Evolutionary conservation across 768 basidiomycete species (phyloP), one percentile per base, ranked within the genome.

Genomic region (Leccinum rimulosum): DNA sequence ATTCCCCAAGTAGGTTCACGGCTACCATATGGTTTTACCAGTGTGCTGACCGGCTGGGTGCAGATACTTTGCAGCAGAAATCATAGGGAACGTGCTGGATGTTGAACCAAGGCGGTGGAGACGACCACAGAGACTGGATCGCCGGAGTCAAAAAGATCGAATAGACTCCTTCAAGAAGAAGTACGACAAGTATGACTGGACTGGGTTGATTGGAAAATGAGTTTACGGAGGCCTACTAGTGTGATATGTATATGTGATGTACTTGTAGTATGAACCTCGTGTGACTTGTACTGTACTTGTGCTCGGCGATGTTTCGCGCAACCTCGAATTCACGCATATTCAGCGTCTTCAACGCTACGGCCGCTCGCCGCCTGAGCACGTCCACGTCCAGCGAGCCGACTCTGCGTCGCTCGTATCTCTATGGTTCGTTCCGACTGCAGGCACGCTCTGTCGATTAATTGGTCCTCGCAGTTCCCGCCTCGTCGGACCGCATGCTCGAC

Each of bases 61-160:
- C 63, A 96, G 95, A 60, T 97, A 92, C 71, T 99, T 99, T 71
- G 95, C 94, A 0, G 87, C 84, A 17, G 96, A 99, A 73, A 96
- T 98, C 64, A 87, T 98, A 61, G 96, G 96, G 8, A 94, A 93
- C 65, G 70, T 97, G 57, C 77, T 99, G 52, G 94, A 93, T 12
- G 69, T 97, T 40, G 94, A 96, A 68, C 86, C 95, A 2, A 77
- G 93, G 56, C 80, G 80, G 64, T 99, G 96, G 96, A 76, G 89
- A 55, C 81, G 86, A 64, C 95, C 96, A 3, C 82, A 83, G 65
- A 80, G 82, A 62, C 75, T 94, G 50, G 94, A 96, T 65, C 81
- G 81, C 40, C 75, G 82, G 51, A 79, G 81, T 61, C 88, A 94
- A 69, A 83, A 82, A 63, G 84, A 88, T 52, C 79, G 95, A 54